Percentiles rank a stretch among this genome's conserved stretches.
phyloP scores from a whole-genome alignment of 1,284 basidiomycete species.

The Sanghuangporus baumii region DNA sequence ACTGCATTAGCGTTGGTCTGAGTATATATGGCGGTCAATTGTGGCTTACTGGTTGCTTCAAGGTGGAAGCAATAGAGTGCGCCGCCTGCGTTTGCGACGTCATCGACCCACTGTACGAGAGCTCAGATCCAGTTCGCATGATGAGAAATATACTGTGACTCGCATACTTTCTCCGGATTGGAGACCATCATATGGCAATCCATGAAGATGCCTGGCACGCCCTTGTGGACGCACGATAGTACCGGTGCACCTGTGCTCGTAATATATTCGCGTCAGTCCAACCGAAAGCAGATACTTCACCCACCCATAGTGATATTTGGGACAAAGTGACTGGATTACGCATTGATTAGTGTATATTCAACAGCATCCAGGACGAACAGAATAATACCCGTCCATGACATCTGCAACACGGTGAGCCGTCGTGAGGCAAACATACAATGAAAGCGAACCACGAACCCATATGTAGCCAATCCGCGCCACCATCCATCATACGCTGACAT shows the following conservation, averaged over 20 bases:
- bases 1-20: not conserved
- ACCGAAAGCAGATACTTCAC: conserved; percentile 17
- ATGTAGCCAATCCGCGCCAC: conserved; percentile 92
- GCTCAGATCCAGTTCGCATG: not conserved
- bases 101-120: conserved; percentile 81
- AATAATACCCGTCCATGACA: conserved; percentile 89
- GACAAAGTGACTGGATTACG: conserved; percentile 79
- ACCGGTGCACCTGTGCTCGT: conserved; percentile 78
- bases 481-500: conserved; percentile 89
- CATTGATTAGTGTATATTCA: not conserved
- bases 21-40: not conserved
- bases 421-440: not conserved
- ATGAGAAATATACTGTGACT: not conserved
- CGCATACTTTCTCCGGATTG: conserved; percentile 76
- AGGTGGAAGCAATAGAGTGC: conserved; percentile 96
- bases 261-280: conserved; percentile 13
- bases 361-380: conserved; percentile 18
- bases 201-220: conserved; percentile 95
- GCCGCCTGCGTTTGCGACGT: conserved; percentile 91
- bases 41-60: conserved; percentile 81
- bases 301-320: conserved; percentile 96
- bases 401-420: conserved; percentile 43
- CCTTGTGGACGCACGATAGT: conserved; percentile 82
- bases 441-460: conserved; percentile 68
- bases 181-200: conserved; percentile 99